These are phyloP conservation scores for Blastobotrys petasosporus DNA, from an alignment of 1,139 yeast genomes.

Conservation along the genomic window DNA sequence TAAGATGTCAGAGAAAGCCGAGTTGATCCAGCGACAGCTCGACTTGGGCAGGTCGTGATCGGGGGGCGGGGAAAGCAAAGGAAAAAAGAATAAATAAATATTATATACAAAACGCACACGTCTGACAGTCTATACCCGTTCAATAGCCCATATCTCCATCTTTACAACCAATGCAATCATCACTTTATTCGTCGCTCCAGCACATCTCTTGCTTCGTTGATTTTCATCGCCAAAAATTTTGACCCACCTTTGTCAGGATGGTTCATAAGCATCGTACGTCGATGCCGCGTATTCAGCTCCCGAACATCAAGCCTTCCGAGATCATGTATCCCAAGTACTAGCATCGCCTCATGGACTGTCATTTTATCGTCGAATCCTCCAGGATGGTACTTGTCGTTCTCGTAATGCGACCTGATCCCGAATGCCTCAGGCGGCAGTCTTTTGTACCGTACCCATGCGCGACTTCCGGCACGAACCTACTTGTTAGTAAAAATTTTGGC, in stretches of 20 bases:
- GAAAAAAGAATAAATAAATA: too few relatives aligned
- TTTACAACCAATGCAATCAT: not conserved
- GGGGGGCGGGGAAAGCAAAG: too few relatives aligned
- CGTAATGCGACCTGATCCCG: constrained; percentile 20
- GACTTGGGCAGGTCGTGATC: too few relatives aligned
- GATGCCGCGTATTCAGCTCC: constrained; percentile 50
- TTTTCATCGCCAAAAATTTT: constrained; percentile 61
- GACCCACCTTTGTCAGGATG: constrained; percentile 82
- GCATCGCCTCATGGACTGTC: constrained; percentile 34
- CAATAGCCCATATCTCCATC: too few relatives aligned
- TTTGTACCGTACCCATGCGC: constrained; percentile 30
- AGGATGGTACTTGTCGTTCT: constrained; percentile 19
- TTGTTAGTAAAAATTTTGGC: not conserved
- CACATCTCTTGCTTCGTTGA: constrained; percentile 68
- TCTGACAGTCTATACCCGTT: too few relatives aligned
- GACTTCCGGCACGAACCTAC: constrained; percentile 28
- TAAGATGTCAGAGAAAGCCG: too few relatives aligned
- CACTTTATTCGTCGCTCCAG: constrained; percentile 36
- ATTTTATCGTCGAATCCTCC: constrained; percentile 35
- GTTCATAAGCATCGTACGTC: constrained; percentile 57
- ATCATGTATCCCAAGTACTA: constrained; percentile 30
- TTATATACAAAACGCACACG: too few relatives aligned
- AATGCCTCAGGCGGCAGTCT: constrained; percentile 33
- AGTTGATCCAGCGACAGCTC: too few relatives aligned
- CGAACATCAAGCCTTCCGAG: constrained; percentile 20